Base-by-base conservation (phyloP, 1,284 basidiomycete species). In the Mycosarcoma maydis region DNA sequence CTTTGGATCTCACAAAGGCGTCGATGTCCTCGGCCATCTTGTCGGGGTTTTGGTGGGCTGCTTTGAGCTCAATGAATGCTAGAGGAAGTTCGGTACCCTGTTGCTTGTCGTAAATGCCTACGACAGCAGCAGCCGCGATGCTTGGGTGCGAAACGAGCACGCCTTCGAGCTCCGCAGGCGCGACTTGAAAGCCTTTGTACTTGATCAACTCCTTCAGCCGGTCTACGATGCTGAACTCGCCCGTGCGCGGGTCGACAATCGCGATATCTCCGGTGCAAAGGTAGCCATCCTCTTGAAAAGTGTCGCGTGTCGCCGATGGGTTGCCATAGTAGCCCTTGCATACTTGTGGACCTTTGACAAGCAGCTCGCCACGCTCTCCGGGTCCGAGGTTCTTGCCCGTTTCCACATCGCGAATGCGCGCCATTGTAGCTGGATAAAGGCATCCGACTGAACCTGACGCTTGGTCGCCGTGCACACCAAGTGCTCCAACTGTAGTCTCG, bases 221-320 rank as follows among this genome's bases (percentile, higher is more conserved):
- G 47, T 80, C 76, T 6, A 78, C 75, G 34, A 78, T 76, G 50
- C 58, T 68, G 38, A 78, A 68, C 41, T 59, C 44, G 22, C 52
- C 64, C 1, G 66, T 62, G 32, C 55, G 53, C 1, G 55, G 42
- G 24, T 66, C 55, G 22, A 54, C 42, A n/a, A 75, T 46, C 14
- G 73, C 77, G 47, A 80, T 62, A 40, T 80, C 77, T 5, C 77
- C 77, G 7, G 76, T 77, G 37, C 71, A 64, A 38, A 77, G 68
- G 62, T 64, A 80, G 26, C 75, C 65, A 36, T 78, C 76, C 7
- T 47, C n/a, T 16, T 61, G 91, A 78, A 98, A 82, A 16, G 92
- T 88, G 14, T 94, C 93, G 36, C 81, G 83, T 4, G 84, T 82
- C 11, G 75, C 75, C 14, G 53, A 44, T 3, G 47, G 43, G 19